phyloP scores from a whole-genome alignment of 202 grass and related monocot genomes.

The Elaeis oleifera region DNA sequence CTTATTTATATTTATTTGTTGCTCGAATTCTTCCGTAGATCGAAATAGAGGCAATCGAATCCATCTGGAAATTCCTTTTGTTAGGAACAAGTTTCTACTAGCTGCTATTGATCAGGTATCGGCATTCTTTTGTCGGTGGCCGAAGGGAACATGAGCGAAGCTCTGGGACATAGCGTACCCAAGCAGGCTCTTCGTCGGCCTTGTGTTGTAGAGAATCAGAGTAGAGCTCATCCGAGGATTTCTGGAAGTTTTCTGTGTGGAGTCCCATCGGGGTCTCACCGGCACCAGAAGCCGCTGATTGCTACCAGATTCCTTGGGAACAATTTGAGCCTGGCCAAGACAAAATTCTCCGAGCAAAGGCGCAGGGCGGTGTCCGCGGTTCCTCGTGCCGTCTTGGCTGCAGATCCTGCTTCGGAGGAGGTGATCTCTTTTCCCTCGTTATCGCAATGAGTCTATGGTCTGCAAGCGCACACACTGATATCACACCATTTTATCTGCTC shows the following conservation, averaged over 20 bases:
- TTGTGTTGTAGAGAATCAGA: constrained; percentile 4
- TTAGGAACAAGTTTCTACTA: too few relatives aligned
- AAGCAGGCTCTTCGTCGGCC: constrained; percentile 23
- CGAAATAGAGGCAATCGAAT: too few relatives aligned
- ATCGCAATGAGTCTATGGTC: too few relatives aligned
- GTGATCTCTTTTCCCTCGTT: not conserved
- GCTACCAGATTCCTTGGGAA: constrained; percentile 22
- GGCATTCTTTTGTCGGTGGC: too few relatives aligned
- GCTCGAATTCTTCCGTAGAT: too few relatives aligned
- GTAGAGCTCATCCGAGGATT: constrained; percentile 2
- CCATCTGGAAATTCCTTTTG: too few relatives aligned
- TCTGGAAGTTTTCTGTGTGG: constrained; percentile 7
- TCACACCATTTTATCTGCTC: too few relatives aligned
- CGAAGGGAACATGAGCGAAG: constrained; percentile 31
- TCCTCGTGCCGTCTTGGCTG: constrained; percentile 24
- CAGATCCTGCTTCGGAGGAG: constrained; percentile 39
- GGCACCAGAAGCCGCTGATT: not conserved
- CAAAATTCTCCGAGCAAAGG: constrained; percentile 12
- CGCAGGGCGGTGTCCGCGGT: not conserved
- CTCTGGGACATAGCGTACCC: constrained; percentile 26
- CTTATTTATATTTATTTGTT: too few relatives aligned
- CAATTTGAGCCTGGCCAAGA: constrained; percentile 10
- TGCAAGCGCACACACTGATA: too few relatives aligned
- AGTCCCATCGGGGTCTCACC: constrained; percentile 17
- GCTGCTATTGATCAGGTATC: too few relatives aligned